Percentiles rank a stretch among this genome's conserved stretches.
These are phyloP conservation scores for Candida dajiaensis DNA, from an alignment of 805 yeast genomes.

Conservation along the genomic window DNA sequence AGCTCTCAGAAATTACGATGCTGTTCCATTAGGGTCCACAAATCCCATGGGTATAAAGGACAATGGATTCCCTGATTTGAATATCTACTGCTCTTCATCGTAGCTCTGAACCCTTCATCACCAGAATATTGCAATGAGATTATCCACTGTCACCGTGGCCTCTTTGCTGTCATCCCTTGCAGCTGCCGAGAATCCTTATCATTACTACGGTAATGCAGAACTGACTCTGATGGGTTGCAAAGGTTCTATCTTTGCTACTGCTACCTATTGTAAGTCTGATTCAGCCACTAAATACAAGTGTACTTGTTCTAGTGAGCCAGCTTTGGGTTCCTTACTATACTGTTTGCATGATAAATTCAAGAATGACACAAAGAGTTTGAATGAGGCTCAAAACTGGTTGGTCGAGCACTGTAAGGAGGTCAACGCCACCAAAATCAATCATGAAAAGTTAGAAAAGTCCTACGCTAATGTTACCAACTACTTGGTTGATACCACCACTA, in stretches of 20 bases:
- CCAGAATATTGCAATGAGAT: background rate
- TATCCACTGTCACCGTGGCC: background rate
- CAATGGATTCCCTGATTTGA: background rate
- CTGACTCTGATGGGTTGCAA: constrained; percentile 22
- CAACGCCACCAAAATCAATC: constrained; percentile 24
- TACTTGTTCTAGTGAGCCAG: constrained; percentile 23
- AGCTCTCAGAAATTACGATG: background rate
- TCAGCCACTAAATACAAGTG: constrained; percentile 18
- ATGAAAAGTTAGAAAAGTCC: constrained; percentile 28
- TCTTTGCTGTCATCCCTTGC: background rate
- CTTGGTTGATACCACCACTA: constrained; percentile 28
- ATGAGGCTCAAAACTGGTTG: constrained; percentile 17
- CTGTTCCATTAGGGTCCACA: no score
- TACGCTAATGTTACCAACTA: constrained; percentile 41
- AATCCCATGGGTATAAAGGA: background rate
- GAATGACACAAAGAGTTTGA: constrained; percentile 4
- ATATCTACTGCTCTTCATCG: background rate
- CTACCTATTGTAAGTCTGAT: constrained; percentile 21
- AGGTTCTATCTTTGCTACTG: constrained; percentile 18
- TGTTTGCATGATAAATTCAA: constrained; percentile 21
- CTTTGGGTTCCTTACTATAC: constrained; percentile 26
- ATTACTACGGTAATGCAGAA: constrained; percentile 17
- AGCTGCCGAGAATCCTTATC: constrained; percentile 7
- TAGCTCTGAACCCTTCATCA: background rate
- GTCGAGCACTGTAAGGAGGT: constrained; percentile 22